Conservation (phyloP, 345 rosid genomes). For the Hibiscus tridactylites region DNA sequence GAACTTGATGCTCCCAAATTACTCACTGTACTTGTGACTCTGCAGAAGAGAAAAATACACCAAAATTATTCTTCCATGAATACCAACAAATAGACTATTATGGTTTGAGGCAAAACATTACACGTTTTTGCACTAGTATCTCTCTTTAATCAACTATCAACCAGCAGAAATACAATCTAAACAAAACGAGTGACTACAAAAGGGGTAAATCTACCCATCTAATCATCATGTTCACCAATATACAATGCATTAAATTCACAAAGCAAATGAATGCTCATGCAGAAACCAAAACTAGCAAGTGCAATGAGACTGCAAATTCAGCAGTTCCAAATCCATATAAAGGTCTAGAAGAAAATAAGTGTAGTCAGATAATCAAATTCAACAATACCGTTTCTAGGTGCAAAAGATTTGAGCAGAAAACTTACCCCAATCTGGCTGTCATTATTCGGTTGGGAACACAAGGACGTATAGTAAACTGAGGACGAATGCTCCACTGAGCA, state of each 20-base stretch:
- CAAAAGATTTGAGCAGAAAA: constrained; percentile 6
- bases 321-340: constrained; percentile 13
- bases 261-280: neutral
- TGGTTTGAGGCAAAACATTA: neutral
- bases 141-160: neutral
- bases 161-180: neutral
- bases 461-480: constrained; percentile 20
- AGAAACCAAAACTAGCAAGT: neutral
- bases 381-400: neutral
- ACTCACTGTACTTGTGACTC: constrained; percentile 33
- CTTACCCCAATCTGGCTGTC: constrained; percentile 1
- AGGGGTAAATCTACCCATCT: neutral
- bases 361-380: neutral
- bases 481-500: constrained; percentile 74
- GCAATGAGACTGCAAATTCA: neutral
- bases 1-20: constrained; percentile 52
- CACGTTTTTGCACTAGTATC: neutral
- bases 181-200: neutral
- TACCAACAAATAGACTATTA: neutral
- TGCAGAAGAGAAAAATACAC: constrained; percentile 14
- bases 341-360: neutral
- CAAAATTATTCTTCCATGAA: constrained; percentile 3
- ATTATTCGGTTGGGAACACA: neutral
- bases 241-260: neutral
- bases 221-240: neutral